Evolutionary conservation across 2,329 filamentous ascomycete genomes (phyloP).

Genomic region (Colletotrichum trifolii): DNA sequence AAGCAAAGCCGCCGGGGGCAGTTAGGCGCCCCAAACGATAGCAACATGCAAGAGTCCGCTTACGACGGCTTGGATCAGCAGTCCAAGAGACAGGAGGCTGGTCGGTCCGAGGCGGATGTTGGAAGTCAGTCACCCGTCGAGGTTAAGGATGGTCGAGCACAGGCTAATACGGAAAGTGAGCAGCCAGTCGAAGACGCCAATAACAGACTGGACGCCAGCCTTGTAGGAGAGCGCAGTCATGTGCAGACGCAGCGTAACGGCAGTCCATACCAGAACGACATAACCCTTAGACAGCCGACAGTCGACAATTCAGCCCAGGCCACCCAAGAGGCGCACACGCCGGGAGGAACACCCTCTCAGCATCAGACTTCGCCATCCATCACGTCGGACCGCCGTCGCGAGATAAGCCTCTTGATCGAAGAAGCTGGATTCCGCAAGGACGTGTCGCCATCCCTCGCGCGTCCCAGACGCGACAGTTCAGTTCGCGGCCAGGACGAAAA

Average conservation of each 20-base stretch:
- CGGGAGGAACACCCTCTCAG: conserved; percentile 5
- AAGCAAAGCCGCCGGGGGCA: conserved; percentile 39
- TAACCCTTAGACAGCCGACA: too few species aligned
- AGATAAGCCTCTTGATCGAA: conserved; percentile 56
- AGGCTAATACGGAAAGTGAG: conserved; percentile 27
- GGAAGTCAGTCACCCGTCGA: conserved; percentile 44
- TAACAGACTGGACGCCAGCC: neutral
- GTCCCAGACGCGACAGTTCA: conserved; percentile 42
- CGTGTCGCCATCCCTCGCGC: conserved; percentile 51
- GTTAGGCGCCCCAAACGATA: conserved; percentile 37
- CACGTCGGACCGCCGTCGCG: conserved; percentile 48
- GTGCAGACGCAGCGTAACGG: neutral
- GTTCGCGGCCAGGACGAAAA: conserved; percentile 44
- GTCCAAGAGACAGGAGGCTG: conserved; percentile 13
- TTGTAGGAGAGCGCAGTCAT: neutral
- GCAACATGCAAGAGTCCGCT: conserved; percentile 40
- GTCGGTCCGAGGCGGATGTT: conserved; percentile 38
- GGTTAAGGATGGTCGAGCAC: conserved; percentile 34
- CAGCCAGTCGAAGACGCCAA: conserved; percentile 11
- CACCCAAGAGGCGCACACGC: conserved; percentile 32
- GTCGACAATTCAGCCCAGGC: neutral
- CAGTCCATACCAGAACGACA: too few species aligned
- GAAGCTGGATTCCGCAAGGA: conserved; percentile 60
- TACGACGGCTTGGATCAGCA: conserved; percentile 24
- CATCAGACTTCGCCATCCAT: conserved; percentile 39